phyloP scores from a whole-genome alignment of 139 green algal genomes.

The Chlorella sp. region DNA sequence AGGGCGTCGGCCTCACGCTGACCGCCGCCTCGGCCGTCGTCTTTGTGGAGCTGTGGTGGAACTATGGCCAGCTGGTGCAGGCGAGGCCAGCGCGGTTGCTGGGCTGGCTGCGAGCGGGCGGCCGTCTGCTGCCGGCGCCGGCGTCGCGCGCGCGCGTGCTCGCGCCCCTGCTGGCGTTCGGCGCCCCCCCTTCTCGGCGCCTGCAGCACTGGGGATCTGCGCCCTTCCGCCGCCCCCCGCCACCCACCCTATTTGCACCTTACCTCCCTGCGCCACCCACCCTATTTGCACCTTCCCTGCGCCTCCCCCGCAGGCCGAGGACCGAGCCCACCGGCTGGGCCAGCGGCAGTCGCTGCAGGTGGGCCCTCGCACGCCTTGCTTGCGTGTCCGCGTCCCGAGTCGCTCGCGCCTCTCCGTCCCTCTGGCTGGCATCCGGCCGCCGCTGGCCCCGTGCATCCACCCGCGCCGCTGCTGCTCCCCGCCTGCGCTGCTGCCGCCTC shows the following conservation, averaged over 20 bases:
- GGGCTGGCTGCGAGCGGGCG: no score
- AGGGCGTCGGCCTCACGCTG: constrained; percentile 44
- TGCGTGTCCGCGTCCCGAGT: no score
- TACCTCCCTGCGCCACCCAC: background rate
- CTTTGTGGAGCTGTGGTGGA: constrained; percentile 64
- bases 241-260: background rate
- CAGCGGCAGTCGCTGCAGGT: constrained; percentile 35
- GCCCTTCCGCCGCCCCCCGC: background rate
- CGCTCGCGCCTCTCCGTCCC: no score
- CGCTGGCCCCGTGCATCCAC: no score
- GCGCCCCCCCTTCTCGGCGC: no score
- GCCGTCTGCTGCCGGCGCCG: no score
- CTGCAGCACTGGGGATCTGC: background rate
- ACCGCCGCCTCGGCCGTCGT: constrained; percentile 33
- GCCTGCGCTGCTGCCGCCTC: no score
- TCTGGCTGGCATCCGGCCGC: no score
- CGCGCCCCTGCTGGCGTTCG: no score
- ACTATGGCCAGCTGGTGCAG: constrained; percentile 44
- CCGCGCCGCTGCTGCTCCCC: no score
- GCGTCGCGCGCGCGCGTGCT: no score
- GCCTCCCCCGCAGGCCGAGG: constrained; percentile 30
- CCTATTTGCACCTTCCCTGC: background rate
- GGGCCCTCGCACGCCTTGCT: no score
- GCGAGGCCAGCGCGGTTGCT: background rate
- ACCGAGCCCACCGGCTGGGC: constrained; percentile 49